phyloP scores from a whole-genome alignment of 1,139 yeast genomes.

The Kodamaea anthophila region DNA sequence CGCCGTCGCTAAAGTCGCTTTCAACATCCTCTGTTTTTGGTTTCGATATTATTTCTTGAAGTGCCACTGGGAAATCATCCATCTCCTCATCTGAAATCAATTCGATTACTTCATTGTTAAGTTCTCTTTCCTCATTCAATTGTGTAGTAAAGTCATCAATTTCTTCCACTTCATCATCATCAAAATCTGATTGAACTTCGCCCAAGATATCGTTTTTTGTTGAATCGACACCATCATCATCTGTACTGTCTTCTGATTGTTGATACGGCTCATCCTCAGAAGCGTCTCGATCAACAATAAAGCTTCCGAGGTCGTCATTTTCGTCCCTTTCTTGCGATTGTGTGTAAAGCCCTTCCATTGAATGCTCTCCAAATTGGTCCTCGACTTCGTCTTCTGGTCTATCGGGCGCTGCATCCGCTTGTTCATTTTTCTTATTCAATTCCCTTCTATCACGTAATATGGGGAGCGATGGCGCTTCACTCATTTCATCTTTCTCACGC shows the following conservation, averaged over 20 bases:
- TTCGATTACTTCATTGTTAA: constrained; percentile 26
- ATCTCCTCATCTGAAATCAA: constrained; percentile 29
- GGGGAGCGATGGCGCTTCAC: too few relatives aligned
- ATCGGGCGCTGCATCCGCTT: too few relatives aligned
- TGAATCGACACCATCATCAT: constrained; percentile 8
- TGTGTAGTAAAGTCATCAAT: constrained; percentile 34
- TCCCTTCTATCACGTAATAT: too few relatives aligned
- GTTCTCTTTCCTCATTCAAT: constrained; percentile 38
- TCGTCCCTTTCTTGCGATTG: constrained; percentile 32
- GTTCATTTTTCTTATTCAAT: too few relatives aligned
- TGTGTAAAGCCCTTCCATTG: constrained; percentile 35
- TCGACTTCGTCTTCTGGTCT: constrained; percentile 25
- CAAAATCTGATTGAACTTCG: constrained; percentile 13
- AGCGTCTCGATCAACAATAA: constrained; percentile 25
- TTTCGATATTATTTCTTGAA: constrained; percentile 2
- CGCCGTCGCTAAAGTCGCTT: constrained; percentile 29
- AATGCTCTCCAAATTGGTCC: constrained; percentile 36
- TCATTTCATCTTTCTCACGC: too few relatives aligned
- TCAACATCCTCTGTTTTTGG: constrained; percentile 12
- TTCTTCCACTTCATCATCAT: constrained; percentile 23
- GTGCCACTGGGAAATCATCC: constrained; percentile 6
- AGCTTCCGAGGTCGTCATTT: constrained; percentile 26
- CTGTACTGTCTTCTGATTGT: constrained; percentile 3
- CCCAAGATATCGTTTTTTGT: constrained; percentile 1
- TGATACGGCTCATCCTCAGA: constrained; percentile 11